These are phyloP conservation scores for Oryza brachyantha DNA, from an alignment of 176 grass and related monocot genomes.

Conservation along the genomic window DNA sequence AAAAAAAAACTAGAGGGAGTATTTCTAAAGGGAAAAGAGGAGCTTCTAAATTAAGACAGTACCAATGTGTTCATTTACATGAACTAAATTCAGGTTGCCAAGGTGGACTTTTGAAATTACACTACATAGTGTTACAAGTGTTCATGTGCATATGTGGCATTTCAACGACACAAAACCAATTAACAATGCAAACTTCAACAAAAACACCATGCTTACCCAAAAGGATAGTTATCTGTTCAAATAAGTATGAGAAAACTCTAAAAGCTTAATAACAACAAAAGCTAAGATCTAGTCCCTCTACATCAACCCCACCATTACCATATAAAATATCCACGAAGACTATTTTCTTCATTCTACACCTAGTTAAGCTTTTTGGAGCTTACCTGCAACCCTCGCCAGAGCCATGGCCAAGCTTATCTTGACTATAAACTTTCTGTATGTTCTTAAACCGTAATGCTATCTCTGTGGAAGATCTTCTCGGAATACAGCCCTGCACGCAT, in stretches of 20 bases:
- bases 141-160: not conserved
- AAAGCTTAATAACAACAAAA: not conserved
- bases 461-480: constrained; percentile 15
- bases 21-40: no score
- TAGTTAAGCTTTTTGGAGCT: not conserved
- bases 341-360: not conserved
- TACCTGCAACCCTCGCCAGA: constrained; percentile 26
- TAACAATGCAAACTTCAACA: not conserved
- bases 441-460: constrained; percentile 33
- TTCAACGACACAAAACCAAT: not conserved
- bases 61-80: not conserved
- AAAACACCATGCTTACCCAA: not conserved
- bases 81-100: not conserved
- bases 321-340: not conserved
- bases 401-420: not conserved
- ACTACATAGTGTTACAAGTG: not conserved
- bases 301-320: not conserved
- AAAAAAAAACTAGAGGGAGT: no score
- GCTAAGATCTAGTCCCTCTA: not conserved
- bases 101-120: not conserved
- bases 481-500: constrained; percentile 11
- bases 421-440: constrained; percentile 20
- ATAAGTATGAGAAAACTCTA: not conserved
- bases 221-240: not conserved
- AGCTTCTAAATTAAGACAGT: not conserved